Base-by-base conservation (phyloP, 2,329 filamentous ascomycete genomes). In the Penicillium sp. region DNA sequence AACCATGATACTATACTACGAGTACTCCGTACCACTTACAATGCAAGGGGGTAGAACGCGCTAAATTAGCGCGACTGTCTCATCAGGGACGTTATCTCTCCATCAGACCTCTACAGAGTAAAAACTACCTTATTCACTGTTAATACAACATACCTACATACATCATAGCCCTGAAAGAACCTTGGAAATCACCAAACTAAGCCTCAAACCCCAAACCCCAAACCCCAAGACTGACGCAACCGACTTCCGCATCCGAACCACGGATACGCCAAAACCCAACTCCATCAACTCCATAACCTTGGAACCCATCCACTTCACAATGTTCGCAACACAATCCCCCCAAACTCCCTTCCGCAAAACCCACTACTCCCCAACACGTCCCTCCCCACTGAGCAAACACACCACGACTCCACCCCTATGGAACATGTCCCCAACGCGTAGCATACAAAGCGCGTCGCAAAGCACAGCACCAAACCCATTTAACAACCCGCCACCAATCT, bases 291-390 rank as follows among this genome's bases (percentile, higher is more conserved):
- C 47, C 23, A 52, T 47, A 17, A 31, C 41, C 29, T 29, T 23
- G 23, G 23, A 25, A 29, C 8, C 8, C 47, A 27, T 29, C 38
- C n/a, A 19, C 33, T n/a, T 19, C 49, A 51, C 40, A 10, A 73
- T 74, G 71, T 73, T 73, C 62, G 68, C 69, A 42, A 57, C 70
- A 8, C 50, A 53, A 61, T 59, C 64, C 33, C 51, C 62, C 33
- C 62, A 64, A 31, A 66, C 62, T 15, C 62, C 63, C 35, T 66
- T 62, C 51, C 61, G 64, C 56, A 60, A 67, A 60, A 61, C 62
- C 56, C 64, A 65, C 40, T 70, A 65, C 58, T 56, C 62, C 4
- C 68, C 71, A 12, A 37, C 41, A 9, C 64, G 57, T 12, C 60
- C 69, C 38, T 71, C 69, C 10, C 69, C 69, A 2, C 65, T 72